phyloP scores from a whole-genome alignment of 1,284 basidiomycete genomes.

The Porodaedalea pini region DNA sequence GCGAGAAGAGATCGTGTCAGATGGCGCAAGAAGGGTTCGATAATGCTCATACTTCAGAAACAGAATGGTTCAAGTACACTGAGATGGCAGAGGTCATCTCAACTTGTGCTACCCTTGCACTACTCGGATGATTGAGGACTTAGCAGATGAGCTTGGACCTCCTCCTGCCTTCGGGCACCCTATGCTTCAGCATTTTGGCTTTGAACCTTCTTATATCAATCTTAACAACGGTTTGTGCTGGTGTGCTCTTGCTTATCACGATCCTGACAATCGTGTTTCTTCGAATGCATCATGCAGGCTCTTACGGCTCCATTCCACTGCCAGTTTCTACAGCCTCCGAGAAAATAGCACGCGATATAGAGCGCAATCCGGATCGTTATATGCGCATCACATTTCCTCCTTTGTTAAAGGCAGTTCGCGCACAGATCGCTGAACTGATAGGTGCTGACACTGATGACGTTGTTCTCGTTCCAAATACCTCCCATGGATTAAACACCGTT shows the following conservation, averaged over 20 bases:
- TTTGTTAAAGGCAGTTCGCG: constrained; percentile 42
- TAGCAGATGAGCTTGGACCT: neutral
- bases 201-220: constrained; percentile 60
- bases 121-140: too few species aligned
- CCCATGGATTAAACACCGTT: constrained; percentile 65
- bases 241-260: neutral
- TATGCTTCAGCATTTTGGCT: constrained; percentile 55
- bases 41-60: too few species aligned
- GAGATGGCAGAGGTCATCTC: too few species aligned
- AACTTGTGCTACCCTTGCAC: too few species aligned
- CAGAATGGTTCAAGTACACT: too few species aligned
- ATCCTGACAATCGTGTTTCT: too few species aligned
- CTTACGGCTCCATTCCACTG: constrained; percentile 64
- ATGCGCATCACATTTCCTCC: constrained; percentile 43
- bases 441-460: constrained; percentile 59
- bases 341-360: constrained; percentile 45
- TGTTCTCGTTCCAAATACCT: constrained; percentile 64
- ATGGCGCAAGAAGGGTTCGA: too few species aligned
- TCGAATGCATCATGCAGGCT: too few species aligned
- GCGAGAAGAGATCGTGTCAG: too few species aligned
- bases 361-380: constrained; percentile 64
- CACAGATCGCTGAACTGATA: constrained; percentile 55
- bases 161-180: constrained; percentile 57
- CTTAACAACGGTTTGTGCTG: constrained; percentile 56
- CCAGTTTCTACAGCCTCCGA: constrained; percentile 54